A percentile compares a stretch with the other conserved stretches of the same genome.
These are phyloP conservation scores for Chrysanthemum seticuspe DNA, from an alignment of 129 eudicot genomes.

Conservation along the genomic window DNA sequence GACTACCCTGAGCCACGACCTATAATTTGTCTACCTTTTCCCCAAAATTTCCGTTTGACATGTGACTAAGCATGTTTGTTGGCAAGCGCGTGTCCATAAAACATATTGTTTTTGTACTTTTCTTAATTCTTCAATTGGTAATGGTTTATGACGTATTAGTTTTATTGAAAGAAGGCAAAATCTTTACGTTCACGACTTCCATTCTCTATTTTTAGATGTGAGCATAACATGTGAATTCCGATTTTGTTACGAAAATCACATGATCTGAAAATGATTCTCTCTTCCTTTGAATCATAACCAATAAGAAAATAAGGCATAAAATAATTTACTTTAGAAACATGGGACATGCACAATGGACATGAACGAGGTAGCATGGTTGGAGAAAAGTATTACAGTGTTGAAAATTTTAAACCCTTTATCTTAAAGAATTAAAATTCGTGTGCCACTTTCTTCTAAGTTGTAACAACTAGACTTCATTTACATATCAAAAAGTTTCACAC, in stretches of 20 bases:
- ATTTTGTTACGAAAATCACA: not conserved
- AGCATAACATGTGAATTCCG: not conserved
- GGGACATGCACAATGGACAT: not conserved
- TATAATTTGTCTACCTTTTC: not conserved
- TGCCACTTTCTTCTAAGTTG: too few relatives aligned
- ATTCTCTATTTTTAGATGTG: constrained; percentile 6
- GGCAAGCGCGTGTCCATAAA: constrained; percentile 12
- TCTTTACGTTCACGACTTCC: constrained; percentile 28
- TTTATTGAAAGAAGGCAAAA: constrained; percentile 19
- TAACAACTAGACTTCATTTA: too few relatives aligned
- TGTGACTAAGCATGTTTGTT: constrained; percentile 8
- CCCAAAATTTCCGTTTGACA: not conserved
- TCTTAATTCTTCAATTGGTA: not conserved
- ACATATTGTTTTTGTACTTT: not conserved
- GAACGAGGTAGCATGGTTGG: not conserved
- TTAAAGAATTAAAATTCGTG: too few relatives aligned
- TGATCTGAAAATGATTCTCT: not conserved
- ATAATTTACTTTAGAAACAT: not conserved
- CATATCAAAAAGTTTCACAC: too few relatives aligned
- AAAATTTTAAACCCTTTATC: too few relatives aligned
- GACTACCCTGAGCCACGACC: too few relatives aligned
- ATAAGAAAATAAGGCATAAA: too few relatives aligned
- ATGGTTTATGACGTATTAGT: constrained; percentile 21
- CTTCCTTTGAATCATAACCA: not conserved
- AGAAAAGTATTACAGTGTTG: too few relatives aligned